Percentiles rank a stretch among this genome's conserved stretches.
Conservation (phyloP, 2,329 filamentous ascomycete species). For the Geoglossum cookeanum region DNA sequence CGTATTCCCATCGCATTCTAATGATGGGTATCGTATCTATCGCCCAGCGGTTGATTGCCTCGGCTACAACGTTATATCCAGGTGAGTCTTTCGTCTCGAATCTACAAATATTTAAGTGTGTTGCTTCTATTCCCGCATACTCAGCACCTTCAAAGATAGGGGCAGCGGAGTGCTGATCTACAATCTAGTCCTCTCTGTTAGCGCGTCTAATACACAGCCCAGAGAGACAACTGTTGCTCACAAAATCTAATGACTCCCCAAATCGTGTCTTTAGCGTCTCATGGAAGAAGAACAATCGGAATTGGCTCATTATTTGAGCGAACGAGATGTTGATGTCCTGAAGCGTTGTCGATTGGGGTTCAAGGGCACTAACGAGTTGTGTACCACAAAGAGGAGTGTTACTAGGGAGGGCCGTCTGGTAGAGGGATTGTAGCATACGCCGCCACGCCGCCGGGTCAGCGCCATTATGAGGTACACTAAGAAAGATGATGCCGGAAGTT, state of each 20-base stretch:
- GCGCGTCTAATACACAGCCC: too few relatives aligned
- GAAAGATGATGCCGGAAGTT: slow-evolving; percentile 57
- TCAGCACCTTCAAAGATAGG: slow-evolving; percentile 50
- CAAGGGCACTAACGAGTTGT: slow-evolving; percentile 49
- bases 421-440: slow-evolving; percentile 46
- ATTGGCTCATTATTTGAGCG: slow-evolving; percentile 48
- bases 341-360: slow-evolving; percentile 52
- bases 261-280: slow-evolving; percentile 55
- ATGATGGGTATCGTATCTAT: slow-evolving; percentile 19
- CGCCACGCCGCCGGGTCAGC: slow-evolving; percentile 52
- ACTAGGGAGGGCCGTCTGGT: slow-evolving; percentile 42
- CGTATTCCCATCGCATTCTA: background rate
- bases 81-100: slow-evolving; percentile 44
- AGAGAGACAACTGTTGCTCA: too few relatives aligned
- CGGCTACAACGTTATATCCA: slow-evolving; percentile 38
- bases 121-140: slow-evolving; percentile 53
- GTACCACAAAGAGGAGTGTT: slow-evolving; percentile 48
- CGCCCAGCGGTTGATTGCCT: slow-evolving; percentile 16
- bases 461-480: slow-evolving; percentile 58
- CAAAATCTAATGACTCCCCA: slow-evolving; percentile 20
- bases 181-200: slow-evolving; percentile 24
- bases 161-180: slow-evolving; percentile 51
- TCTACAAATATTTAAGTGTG: slow-evolving; percentile 53
- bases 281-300: slow-evolving; percentile 50
- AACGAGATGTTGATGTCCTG: slow-evolving; percentile 59